Evolutionary conservation across 345 rosid species (phyloP), one percentile per base, ranked within the genome.

Genomic region (Stellera chamaejasme): DNA sequence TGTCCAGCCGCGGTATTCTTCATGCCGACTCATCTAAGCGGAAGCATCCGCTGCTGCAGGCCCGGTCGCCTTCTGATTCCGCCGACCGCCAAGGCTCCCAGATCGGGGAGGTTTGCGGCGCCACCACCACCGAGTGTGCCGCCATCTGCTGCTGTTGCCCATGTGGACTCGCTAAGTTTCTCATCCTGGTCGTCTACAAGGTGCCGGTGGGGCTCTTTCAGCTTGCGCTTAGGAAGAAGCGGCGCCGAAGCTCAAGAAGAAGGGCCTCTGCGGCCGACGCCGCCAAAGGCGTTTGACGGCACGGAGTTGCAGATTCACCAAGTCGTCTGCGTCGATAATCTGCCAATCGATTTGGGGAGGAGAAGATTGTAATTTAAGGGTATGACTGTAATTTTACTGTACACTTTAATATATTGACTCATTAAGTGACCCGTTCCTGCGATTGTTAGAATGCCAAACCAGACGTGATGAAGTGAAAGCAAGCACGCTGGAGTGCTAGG

Each of bases 101-200:
- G n/a, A n/a, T n/a, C n/a, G n/a, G n/a, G n/a, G n/a, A n/a, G n/a
- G n/a, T n/a, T n/a, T n/a, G n/a, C n/a, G n/a, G n/a, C n/a, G n/a
- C n/a, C n/a, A n/a, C n/a, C n/a, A n/a, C n/a, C n/a, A n/a, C n/a
- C n/a, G n/a, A 80, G 68, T 80, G 90, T 63, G 84, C 88, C 56
- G 95, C 85, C 53, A 76, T 87, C 0, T 80, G 85, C 41, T 87
- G 96, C 45, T 87, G 96, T 46, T 82, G 88, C 49, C 96, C 91
- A 0, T 80, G 80, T 46, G 80, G 83, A 44, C 44, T 84, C 36
- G 66, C 77, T 14, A 79, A 79, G 62, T 61, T 87, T 2, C 42
- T 87, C 39, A 71, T 82, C 1, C 64, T 87, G 53, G 83, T 85
- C 0, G 28, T 87, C 23, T 78, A 69, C 63, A 84, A 80, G 71